A percentile compares a stretch with the other conserved stretches of the same genome.
These are phyloP conservation scores for Aspergillus ostianus DNA, from an alignment of 495 filamentous ascomycete species.

Conservation along the genomic window DNA sequence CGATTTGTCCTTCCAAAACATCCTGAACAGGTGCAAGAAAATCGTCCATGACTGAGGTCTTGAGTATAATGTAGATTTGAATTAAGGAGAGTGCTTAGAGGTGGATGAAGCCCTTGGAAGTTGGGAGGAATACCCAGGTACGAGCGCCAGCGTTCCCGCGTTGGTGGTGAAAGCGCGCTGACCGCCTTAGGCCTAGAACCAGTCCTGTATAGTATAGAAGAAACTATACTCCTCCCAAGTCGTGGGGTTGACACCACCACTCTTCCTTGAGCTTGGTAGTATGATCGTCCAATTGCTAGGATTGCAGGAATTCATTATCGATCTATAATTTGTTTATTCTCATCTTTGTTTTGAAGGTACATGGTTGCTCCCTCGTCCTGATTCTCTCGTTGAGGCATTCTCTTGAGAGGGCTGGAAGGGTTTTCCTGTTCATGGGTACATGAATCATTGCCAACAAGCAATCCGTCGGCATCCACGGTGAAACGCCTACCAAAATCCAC, in stretches of 20 bases:
- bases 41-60: constrained; percentile 61
- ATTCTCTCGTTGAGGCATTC: too few species aligned
- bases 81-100: constrained; percentile 1
- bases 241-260: background rate
- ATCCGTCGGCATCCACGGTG: too few species aligned
- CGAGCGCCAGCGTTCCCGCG: background rate
- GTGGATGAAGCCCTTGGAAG: background rate
- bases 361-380: too few species aligned
- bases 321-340: background rate
- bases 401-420: too few species aligned
- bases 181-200: background rate
- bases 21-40: constrained; percentile 73
- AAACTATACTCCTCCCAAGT: too few species aligned
- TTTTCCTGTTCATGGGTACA: background rate
- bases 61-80: background rate
- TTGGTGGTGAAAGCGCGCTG: background rate
- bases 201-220: too few species aligned
- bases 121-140: background rate
- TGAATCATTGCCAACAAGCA: background rate
- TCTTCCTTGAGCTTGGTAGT: background rate
- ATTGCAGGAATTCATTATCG: background rate
- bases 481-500: background rate
- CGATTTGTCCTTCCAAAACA: constrained; percentile 83
- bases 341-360: background rate
- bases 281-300: too few species aligned